Conservation (phyloP, 148 eudicot species). For the Linanthus parryae region DNA sequence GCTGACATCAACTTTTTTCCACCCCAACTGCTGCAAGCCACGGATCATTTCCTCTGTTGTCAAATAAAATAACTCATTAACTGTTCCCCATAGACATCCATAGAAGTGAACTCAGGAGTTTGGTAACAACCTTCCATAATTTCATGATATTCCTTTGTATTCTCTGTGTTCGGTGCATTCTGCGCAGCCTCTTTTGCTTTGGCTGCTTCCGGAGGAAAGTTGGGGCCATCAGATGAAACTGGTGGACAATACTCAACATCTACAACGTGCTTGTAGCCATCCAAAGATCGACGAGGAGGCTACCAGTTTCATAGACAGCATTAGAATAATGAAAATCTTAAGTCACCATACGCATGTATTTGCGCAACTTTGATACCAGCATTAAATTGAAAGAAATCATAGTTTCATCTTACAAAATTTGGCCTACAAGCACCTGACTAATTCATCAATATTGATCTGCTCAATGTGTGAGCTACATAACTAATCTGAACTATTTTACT, state of each 20-base stretch:
- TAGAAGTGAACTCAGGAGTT: too few relatives aligned
- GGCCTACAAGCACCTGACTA: too few relatives aligned
- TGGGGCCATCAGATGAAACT: constrained; percentile 58
- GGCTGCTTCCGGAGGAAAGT: constrained; percentile 78
- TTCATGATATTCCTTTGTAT: constrained; percentile 79
- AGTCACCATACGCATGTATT: too few relatives aligned
- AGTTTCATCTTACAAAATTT: too few relatives aligned
- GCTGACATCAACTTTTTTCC: constrained; percentile 98
- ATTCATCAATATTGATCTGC: too few relatives aligned
- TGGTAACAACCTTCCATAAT: constrained; percentile 70
- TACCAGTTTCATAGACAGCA: constrained; percentile 19
- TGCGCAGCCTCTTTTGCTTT: constrained; percentile 94
- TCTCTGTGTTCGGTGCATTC: constrained; percentile 56
- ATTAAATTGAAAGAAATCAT: too few relatives aligned
- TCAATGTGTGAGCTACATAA: too few relatives aligned
- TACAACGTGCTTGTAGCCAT: constrained; percentile 92
- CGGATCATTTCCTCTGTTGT: constrained; percentile 91
- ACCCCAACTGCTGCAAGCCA: constrained; percentile 79
- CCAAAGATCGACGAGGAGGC: constrained; percentile 79
- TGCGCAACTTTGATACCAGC: too few relatives aligned
- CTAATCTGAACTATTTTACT: too few relatives aligned
- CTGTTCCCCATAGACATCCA: too few relatives aligned
- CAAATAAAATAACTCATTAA: too few relatives aligned
- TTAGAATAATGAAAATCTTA: constrained; percentile 2
- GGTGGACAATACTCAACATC: constrained; percentile 83